Evolutionary conservation across 208 protist species (phyloP).

Genomic region (Leishmania amazonensis): DNA sequence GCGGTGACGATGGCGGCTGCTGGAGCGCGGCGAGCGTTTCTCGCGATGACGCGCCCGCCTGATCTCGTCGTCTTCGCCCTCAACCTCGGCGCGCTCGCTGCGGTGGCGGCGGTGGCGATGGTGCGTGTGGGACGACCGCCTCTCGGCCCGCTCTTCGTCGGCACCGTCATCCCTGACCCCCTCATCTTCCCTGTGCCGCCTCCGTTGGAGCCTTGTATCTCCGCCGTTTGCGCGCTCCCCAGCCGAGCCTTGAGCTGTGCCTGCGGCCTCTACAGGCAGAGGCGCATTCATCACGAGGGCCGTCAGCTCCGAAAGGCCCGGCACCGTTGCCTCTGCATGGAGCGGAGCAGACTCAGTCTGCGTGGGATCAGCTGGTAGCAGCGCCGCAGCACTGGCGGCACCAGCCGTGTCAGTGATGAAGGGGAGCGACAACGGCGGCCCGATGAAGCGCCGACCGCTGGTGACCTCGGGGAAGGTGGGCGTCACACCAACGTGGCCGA

Average conservation of each 20-base stretch:
- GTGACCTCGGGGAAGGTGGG: not conserved
- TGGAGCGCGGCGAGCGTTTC: not conserved
- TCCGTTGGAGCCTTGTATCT: not conserved
- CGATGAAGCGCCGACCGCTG: constrained; percentile 2
- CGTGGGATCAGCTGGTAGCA: constrained; percentile 13
- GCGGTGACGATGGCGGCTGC: not conserved
- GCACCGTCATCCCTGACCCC: not conserved
- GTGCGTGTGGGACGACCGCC: not conserved
- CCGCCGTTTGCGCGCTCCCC: constrained; percentile 1
- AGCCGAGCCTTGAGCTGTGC: not conserved
- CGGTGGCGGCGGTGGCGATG: constrained; percentile 11
- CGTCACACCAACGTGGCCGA: not conserved
- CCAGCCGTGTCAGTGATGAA: constrained; percentile 18
- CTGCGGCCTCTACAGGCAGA: constrained; percentile 2
- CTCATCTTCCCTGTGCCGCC: not conserved
- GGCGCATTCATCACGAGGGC: constrained; percentile 20
- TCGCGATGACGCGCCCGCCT: not conserved
- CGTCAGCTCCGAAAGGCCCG: constrained; percentile 18
- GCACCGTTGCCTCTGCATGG: not conserved
- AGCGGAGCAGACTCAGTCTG: constrained; percentile 6
- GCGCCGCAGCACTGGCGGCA: not conserved
- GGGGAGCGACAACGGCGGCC: constrained; percentile 9
- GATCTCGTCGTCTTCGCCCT: not conserved
- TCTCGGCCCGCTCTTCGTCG: constrained; percentile 1
- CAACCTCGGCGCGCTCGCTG: constrained; percentile 15